Evolutionary conservation across 495 filamentous ascomycete species (phyloP).

Genomic region (Daldinia loculata): DNA sequence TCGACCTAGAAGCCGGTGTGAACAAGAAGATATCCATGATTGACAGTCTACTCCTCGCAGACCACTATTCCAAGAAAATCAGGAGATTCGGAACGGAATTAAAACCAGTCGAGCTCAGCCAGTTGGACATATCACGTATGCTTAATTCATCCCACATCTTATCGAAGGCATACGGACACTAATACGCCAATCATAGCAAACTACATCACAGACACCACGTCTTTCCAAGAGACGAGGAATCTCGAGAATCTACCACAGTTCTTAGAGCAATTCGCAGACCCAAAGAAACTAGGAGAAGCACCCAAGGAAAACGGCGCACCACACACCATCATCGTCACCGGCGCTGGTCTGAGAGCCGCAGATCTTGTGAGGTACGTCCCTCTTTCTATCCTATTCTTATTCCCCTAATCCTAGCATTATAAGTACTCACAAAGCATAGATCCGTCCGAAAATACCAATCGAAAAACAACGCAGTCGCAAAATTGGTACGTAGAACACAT

Average conservation of each 20-base stretch:
- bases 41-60: slow-evolving; percentile 82
- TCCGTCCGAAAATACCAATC: slow-evolving; percentile 78
- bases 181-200: slow-evolving; percentile 38
- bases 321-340: slow-evolving; percentile 84
- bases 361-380: slow-evolving; percentile 71
- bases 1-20: slow-evolving; percentile 70
- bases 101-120: slow-evolving; percentile 82
- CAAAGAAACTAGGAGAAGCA: slow-evolving; percentile 65
- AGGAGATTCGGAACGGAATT: slow-evolving; percentile 80
- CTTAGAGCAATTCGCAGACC: slow-evolving; percentile 70
- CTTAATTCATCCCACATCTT: background rate
- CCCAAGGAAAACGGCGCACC: slow-evolving; percentile 78
- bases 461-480: slow-evolving; percentile 79
- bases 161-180: background rate
- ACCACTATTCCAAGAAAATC: slow-evolving; percentile 82
- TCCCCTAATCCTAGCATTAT: background rate
- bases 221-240: slow-evolving; percentile 68
- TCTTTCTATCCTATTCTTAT: background rate
- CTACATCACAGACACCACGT: slow-evolving; percentile 72
- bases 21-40: slow-evolving; percentile 83
- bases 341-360: slow-evolving; percentile 81
- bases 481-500: slow-evolving; percentile 62
- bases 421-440: slow-evolving; percentile 51
- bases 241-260: slow-evolving; percentile 79
- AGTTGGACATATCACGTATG: slow-evolving; percentile 80